Evolutionary conservation across 306 rosid genomes (phyloP).

Genomic region (Astragalus glycyphyllos): DNA sequence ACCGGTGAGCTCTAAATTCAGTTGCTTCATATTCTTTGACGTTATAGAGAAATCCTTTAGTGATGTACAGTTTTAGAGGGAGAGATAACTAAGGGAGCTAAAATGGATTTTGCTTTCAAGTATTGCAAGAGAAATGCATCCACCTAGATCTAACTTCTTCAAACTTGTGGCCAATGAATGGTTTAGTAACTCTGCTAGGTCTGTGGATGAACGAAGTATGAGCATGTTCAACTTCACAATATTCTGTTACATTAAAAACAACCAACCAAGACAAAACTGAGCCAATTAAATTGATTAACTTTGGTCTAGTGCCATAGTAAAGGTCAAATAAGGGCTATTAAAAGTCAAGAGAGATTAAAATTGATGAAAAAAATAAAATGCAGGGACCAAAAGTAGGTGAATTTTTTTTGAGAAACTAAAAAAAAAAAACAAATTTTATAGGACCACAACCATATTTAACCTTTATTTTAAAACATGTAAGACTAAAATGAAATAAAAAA

Average conservation of each 20-base stretch:
- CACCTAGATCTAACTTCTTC: background rate
- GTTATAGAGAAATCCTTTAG: constrained; percentile 31
- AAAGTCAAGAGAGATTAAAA: too few species aligned
- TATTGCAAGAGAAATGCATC: constrained; percentile 15
- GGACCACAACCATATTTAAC: too few species aligned
- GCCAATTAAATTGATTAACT: background rate
- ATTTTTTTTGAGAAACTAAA: too few species aligned
- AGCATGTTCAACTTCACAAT: background rate
- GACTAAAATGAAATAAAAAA: too few species aligned
- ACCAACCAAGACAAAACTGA: constrained; percentile 6
- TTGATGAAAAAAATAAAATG: too few species aligned
- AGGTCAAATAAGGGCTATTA: too few species aligned
- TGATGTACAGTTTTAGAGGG: background rate
- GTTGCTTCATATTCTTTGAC: constrained; percentile 11
- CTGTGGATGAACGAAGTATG: background rate
- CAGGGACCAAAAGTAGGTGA: too few species aligned
- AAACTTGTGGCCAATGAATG: background rate
- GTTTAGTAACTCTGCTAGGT: background rate
- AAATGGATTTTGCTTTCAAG: constrained; percentile 13
- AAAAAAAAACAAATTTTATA: too few species aligned
- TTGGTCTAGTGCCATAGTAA: too few species aligned
- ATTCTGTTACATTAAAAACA: background rate
- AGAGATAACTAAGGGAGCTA: constrained; percentile 33
- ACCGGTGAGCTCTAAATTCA: background rate
- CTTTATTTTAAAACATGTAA: too few species aligned